These are phyloP conservation scores for Aspergillus uvarum DNA, from an alignment of 2,329 filamentous ascomycete species.

Conservation along the genomic window DNA sequence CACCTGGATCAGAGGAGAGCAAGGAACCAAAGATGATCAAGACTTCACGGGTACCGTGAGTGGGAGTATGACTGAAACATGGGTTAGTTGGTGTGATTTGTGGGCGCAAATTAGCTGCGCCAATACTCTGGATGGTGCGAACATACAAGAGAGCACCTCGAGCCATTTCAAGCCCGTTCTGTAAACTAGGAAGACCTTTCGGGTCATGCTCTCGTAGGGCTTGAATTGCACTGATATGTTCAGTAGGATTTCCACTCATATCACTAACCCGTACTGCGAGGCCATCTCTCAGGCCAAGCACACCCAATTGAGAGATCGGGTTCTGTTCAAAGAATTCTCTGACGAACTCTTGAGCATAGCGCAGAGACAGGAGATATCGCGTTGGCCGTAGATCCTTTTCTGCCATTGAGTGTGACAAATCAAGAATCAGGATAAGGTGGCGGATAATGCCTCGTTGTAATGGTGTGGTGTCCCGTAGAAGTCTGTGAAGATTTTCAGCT, in stretches of 20 bases:
- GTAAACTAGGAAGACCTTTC: conserved; percentile 74
- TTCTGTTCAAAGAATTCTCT: conserved; percentile 98
- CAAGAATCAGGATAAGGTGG: conserved; percentile 86
- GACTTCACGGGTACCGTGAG: conserved; percentile 89
- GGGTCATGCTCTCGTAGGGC: conserved; percentile 66
- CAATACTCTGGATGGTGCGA: not conserved
- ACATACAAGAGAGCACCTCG: conserved; percentile 80
- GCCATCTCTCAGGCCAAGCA: conserved; percentile 91
- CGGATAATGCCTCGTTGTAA: conserved; percentile 95
- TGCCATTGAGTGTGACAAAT: conserved; percentile 89
- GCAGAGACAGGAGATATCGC: conserved; percentile 76
- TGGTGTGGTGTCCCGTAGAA: conserved; percentile 91
- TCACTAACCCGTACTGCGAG: conserved; percentile 82
- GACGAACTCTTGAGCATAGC: conserved; percentile 83
- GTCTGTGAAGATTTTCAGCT: conserved; percentile 48
- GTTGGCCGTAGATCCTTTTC: conserved; percentile 94
- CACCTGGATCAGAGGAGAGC: conserved; percentile 85
- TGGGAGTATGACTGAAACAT: conserved; percentile 71
- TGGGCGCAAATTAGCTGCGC: not conserved
- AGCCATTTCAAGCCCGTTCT: conserved; percentile 96
- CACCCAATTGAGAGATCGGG: conserved; percentile 90
- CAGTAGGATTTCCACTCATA: conserved; percentile 85
- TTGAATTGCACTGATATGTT: conserved; percentile 77
- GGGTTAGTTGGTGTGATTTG: conserved; percentile 1
- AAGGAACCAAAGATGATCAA: conserved; percentile 90